Conservation (phyloP, 768 basidiomycete species). For the Hypsizygus marmoreus region DNA sequence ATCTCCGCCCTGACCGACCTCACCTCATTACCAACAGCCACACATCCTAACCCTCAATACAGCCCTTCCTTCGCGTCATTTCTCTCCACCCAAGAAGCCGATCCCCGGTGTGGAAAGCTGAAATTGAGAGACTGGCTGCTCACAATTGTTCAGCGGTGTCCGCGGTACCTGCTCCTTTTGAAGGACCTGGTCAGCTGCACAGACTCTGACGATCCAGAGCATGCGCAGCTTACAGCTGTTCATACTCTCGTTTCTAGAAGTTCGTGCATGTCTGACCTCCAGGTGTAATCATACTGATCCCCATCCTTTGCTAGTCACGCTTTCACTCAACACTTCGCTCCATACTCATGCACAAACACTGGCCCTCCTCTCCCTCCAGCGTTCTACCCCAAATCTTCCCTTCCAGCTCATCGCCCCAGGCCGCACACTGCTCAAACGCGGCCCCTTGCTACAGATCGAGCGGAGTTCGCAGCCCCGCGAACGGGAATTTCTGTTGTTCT, state of each 20-base stretch:
- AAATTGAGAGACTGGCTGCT: slow-evolving; percentile 84
- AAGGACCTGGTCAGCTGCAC: slow-evolving; percentile 79
- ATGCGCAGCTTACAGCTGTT: slow-evolving; percentile 57
- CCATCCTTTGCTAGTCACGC: slow-evolving; percentile 54
- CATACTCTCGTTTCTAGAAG: slow-evolving; percentile 76
- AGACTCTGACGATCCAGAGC: slow-evolving; percentile 65
- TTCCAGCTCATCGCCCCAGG: slow-evolving; percentile 81
- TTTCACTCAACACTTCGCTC: slow-evolving; percentile 77
- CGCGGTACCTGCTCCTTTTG: slow-evolving; percentile 80
- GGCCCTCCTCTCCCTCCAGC: slow-evolving; percentile 75
- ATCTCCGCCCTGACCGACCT: slow-evolving; percentile 59
- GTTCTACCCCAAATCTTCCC: slow-evolving; percentile 73
- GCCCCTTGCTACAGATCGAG: slow-evolving; percentile 59
- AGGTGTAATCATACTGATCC: background rate
- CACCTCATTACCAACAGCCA: slow-evolving; percentile 43
- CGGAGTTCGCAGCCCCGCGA: slow-evolving; percentile 50
- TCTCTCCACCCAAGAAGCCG: slow-evolving; percentile 62
- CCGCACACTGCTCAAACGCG: slow-evolving; percentile 74
- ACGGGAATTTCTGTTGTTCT: slow-evolving; percentile 80
- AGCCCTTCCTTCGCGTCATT: slow-evolving; percentile 63
- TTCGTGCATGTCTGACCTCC: slow-evolving; percentile 30
- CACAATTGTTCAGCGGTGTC: slow-evolving; percentile 86
- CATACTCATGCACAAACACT: slow-evolving; percentile 79
- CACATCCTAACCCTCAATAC: slow-evolving; percentile 41
- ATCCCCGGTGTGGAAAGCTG: slow-evolving; percentile 72